A percentile compares a stretch with the other conserved stretches of the same genome.
phyloP scores from a whole-genome alignment of 2,329 filamentous ascomycete genomes.

The Pseudogymnoascus sp. region DNA sequence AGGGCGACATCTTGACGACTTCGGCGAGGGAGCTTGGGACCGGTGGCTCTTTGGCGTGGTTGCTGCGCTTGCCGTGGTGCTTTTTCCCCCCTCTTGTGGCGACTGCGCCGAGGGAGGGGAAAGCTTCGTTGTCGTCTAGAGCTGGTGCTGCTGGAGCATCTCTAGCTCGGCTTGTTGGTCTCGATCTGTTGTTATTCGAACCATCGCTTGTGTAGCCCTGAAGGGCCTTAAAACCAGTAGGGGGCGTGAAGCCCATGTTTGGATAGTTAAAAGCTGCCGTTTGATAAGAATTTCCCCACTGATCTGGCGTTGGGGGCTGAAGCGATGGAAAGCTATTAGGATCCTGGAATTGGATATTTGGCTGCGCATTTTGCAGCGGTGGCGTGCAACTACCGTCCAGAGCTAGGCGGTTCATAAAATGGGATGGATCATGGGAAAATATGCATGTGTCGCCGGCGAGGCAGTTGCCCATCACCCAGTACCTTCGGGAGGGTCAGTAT shows the following conservation, averaged over 20 bases:
- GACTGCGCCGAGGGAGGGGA: conserved; percentile 77
- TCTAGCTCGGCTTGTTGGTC: conserved; percentile 67
- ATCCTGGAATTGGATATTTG: conserved; percentile 72
- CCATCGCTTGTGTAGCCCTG: conserved; percentile 49
- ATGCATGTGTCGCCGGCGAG: conserved; percentile 89
- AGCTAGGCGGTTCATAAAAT: conserved; percentile 72
- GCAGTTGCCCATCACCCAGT: conserved; percentile 94
- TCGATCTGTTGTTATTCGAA: conserved; percentile 62
- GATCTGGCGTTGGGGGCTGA: conserved; percentile 50
- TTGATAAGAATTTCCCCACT: conserved; percentile 41
- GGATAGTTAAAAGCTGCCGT: conserved; percentile 41
- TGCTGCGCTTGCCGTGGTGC: conserved; percentile 83
- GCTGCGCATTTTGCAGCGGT: conserved; percentile 52
- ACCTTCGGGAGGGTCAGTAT: conserved; percentile 36
- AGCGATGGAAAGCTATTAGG: conserved; percentile 79
- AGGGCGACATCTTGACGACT: conserved; percentile 90
- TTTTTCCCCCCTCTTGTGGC: conserved; percentile 74
- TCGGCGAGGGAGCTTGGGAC: conserved; percentile 77
- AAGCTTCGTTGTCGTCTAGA: conserved; percentile 91
- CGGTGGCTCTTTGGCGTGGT: conserved; percentile 60
- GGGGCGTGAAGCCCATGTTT: conserved; percentile 52
- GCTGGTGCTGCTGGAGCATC: conserved; percentile 64
- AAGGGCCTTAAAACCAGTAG: conserved; percentile 60
- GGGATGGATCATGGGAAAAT: conserved; percentile 91
- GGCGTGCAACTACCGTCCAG: conserved; percentile 62